Base-by-base conservation (phyloP, 805 yeast species). In the Kurtzmaniella fragi region DNA sequence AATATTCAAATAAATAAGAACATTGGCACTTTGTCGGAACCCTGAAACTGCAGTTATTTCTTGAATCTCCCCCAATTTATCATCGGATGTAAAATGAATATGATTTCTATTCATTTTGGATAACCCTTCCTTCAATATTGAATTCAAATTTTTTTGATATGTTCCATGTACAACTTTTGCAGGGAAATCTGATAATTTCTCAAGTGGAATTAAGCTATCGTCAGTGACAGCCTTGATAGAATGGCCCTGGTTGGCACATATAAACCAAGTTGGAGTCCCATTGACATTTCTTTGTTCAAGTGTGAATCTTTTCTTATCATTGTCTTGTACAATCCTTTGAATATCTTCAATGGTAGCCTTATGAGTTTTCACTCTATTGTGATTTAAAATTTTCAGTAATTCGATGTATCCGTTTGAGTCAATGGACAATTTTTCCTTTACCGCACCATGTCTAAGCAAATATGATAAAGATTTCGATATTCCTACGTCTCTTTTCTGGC, bases 201-300 rank as follows among this genome's bases (percentile, higher is more conserved):
- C 16, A 15, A 31, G 33, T 16, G 12, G 23, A 8, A 8, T 15
- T 23, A 77, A 57, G 34, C 54, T 50, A 23, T 71, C 68, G 12
- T 73, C 70, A 15, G 64, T 71, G 1, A 80, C 65, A 0, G 50
- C 42, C 27, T 57, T 54, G 4, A 91, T 62, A 0, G 95, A 80
- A 58, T 93, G 99, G 3, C 99, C 99, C 59, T 93, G 99, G 38
- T 82, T 82, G 3, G 99, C 98, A 54, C 97, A 78, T n/a, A 91
- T 66, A 14, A 30, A 45, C 31, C 29, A 14, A 28, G 5, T 20
- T 8, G n/a, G 32, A 16, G 28, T 28, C 8, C 11, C 16, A 9
- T 55, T 60, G 4, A 49, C 62, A 5, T 56, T 60, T 8, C 49
- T 49, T 4, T 39, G 40, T 9, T 58, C 63, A 10, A 89, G 43